Evolutionary conservation across 257 asterid genomes (phyloP).

Genomic region (Dorcoceras hygrometricum): DNA sequence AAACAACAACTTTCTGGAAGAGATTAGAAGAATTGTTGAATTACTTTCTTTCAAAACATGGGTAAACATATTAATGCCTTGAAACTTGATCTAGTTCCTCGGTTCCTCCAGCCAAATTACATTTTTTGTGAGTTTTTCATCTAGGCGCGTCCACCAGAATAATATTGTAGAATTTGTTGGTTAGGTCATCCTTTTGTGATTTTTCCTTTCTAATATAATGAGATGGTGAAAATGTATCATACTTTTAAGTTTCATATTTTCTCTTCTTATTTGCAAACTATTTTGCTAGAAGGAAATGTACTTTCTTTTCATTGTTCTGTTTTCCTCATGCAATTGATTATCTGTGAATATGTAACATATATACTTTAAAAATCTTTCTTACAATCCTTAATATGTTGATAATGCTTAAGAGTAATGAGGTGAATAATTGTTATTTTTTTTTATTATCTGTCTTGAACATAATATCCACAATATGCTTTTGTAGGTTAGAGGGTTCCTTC

Average conservation of each 20-base stretch:
- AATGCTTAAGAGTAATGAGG: not conserved
- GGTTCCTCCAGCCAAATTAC: conserved; percentile 4
- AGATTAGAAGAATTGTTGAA: not conserved
- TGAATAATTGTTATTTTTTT: not conserved
- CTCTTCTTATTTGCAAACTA: not conserved
- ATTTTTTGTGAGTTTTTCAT: not conserved
- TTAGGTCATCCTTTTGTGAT: not conserved
- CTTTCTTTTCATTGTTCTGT: not conserved
- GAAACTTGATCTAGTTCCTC: conserved; percentile 8
- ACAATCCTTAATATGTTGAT: not conserved
- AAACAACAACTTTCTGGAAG: not conserved
- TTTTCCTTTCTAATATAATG: not conserved
- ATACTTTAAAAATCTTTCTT: too few relatives aligned
- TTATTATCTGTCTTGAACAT: conserved; percentile 6
- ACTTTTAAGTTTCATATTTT: not conserved
- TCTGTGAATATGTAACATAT: too few relatives aligned
- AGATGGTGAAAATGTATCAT: not conserved
- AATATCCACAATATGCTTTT: conserved; percentile 20
- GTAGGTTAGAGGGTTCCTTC: conserved; percentile 96
- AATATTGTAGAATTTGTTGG: not conserved
- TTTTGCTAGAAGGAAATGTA: not conserved
- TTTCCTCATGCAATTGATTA: not conserved
- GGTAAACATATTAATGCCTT: not conserved
- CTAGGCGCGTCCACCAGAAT: not conserved
- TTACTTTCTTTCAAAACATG: not conserved